These are phyloP conservation scores for Trypanosoma scelopori DNA, from an alignment of 208 protist genomes.

Conservation along the genomic window DNA sequence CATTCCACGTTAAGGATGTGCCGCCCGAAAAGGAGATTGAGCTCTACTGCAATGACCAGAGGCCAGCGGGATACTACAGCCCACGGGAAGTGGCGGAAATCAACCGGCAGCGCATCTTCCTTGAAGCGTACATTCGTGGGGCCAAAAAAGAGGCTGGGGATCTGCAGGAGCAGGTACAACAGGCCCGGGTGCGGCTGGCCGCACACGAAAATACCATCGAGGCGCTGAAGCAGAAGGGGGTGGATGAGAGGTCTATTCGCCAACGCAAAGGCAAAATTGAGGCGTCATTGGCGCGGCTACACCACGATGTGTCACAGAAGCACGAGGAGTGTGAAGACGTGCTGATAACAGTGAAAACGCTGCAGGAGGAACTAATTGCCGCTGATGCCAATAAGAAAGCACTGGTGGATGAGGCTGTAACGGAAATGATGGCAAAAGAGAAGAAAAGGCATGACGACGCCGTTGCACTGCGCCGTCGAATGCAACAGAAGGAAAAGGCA, in stretches of 20 bases:
- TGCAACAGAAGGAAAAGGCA: slow-evolving; percentile 16
- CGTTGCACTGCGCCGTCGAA: slow-evolving; percentile 5
- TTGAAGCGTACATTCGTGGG: slow-evolving; percentile 3
- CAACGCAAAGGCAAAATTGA: slow-evolving; percentile 1
- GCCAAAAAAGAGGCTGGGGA: background rate
- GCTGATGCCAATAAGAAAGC: slow-evolving; percentile 1
- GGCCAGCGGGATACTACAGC: slow-evolving; percentile 16
- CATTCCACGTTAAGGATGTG: slow-evolving; percentile 4
- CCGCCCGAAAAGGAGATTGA: slow-evolving; percentile 8
- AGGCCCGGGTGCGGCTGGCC: background rate
- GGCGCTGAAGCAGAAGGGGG: slow-evolving; percentile 4
- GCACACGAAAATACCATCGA: background rate
- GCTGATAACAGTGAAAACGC: background rate
- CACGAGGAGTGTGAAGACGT: slow-evolving; percentile 18
- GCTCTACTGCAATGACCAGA: slow-evolving; percentile 9
- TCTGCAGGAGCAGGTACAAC: slow-evolving; percentile 4
- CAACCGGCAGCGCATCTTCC: slow-evolving; percentile 3
- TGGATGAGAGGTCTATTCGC: slow-evolving; percentile 11
- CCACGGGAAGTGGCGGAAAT: slow-evolving; percentile 18
- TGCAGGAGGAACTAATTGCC: slow-evolving; percentile 1
- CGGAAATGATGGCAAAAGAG: background rate
- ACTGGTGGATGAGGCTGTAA: slow-evolving; percentile 13
- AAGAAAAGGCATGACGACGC: slow-evolving; percentile 14
- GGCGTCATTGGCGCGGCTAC: slow-evolving; percentile 10
- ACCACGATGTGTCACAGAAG: slow-evolving; percentile 6